Evolutionary conservation across 148 eudicot species (phyloP), one percentile per base, ranked within the genome.

Genomic region (Heliosperma pusillum): DNA sequence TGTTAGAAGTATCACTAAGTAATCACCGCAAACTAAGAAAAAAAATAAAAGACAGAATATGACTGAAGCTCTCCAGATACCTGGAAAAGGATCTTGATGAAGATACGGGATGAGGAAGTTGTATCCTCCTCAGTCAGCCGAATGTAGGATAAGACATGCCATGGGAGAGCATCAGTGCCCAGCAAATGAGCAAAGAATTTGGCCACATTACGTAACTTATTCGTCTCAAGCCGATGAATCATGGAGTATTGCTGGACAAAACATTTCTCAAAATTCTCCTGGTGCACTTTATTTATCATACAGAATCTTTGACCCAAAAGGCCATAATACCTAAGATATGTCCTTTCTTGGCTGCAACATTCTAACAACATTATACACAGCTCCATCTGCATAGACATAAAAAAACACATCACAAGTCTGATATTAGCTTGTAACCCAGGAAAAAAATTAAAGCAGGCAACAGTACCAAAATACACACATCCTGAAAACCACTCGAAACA

Each of bases 301-400:
- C 98, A 93, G 73, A 93, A 93, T 55, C 98, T 77, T 79, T 93
- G 97, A 30, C 98, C 98, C 73, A 93, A 70, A 42, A 93, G 95
- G 68, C 98, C 98, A 84, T 91, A 93, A 60, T 93, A 93, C 1
- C 93, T 89, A 20, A 88, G 91, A 61, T 93, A 93, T 15, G 95
- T 93, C 80, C 95, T 89, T 82, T 93, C 98, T 71, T 93, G 97
- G 77, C 93, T 89, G 98, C 97, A 93, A 80, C 98, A 93, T 76
- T 91, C 98, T 88, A 93, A 30, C 59, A 91, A 68, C 97, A 93
- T 93, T 67, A 91, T 89, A 75, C 91, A 88, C 45, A 93, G 74
- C 81, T 93, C 98, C 98, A 91, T 93, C 98, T 50, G 55, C 55
- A 15, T 50, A 12, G 55, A 50, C 55, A 50, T 50, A 12, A 9